Conservation (phyloP, 2,329 filamentous ascomycete species). For the Pseudopithomyces chartarum region DNA sequence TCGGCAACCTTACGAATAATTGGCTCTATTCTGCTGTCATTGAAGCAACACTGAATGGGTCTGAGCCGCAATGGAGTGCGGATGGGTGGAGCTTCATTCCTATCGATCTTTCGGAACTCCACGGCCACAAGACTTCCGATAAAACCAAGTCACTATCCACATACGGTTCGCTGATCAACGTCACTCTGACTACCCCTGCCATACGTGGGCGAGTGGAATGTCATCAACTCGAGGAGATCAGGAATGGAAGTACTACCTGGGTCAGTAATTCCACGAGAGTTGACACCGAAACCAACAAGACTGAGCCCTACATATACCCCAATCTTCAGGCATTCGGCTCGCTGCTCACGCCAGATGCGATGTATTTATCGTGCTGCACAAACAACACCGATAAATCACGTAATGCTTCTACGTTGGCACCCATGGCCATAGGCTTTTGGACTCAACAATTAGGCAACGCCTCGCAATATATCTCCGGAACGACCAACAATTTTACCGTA, state of each 20-base stretch:
- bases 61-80: conserved; percentile 24
- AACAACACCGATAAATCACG: conserved; percentile 5
- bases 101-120: conserved; percentile 9
- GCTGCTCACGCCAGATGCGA: not conserved
- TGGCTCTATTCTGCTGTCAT: conserved; percentile 28
- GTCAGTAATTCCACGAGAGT: not conserved
- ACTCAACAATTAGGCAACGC: conserved; percentile 6
- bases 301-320: not conserved
- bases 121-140: not conserved
- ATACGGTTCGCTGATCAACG: conserved; percentile 9
- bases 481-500: conserved; percentile 13
- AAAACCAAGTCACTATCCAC: not conserved
- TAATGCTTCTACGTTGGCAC: not conserved
- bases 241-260: conserved; percentile 12
- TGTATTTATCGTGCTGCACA: conserved; percentile 6
- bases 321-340: not conserved
- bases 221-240: conserved; percentile 1
- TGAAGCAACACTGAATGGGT: conserved; percentile 21
- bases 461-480: not conserved
- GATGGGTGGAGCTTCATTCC: conserved; percentile 32
- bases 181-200: conserved; percentile 12
- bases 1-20: conserved; percentile 19
- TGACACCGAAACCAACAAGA: not conserved
- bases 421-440: conserved; percentile 14
- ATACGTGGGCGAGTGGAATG: conserved; percentile 19